A percentile compares a stretch with the other conserved stretches of the same genome.
phyloP scores from a whole-genome alignment of 1,284 basidiomycete species.

The Irpex rosettiformis region DNA sequence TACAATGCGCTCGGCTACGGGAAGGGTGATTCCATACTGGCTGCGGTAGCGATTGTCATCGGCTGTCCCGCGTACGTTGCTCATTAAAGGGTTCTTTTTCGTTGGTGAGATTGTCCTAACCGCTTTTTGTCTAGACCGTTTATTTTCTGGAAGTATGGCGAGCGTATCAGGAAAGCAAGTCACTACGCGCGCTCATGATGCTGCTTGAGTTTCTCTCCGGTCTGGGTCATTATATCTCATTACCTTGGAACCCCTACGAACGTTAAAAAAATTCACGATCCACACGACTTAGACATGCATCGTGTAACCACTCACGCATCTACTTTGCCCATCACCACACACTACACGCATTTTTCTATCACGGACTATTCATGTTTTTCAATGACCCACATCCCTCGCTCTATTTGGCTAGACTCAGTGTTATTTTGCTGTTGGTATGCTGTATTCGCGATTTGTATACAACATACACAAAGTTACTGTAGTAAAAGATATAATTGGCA shows the following conservation, averaged over 20 bases:
- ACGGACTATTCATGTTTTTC: not conserved
- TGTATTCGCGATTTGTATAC: too few species aligned
- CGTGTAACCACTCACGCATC: not conserved
- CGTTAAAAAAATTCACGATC: not conserved
- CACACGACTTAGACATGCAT: not conserved
- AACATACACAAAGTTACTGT: too few species aligned
- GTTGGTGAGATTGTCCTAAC: not conserved
- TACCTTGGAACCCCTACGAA: not conserved
- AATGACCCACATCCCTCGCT: too few species aligned
- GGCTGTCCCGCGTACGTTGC: constrained; percentile 61
- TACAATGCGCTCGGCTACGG: constrained; percentile 61
- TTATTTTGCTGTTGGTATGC: too few species aligned
- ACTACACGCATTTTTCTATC: not conserved
- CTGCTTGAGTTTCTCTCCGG: too few species aligned
- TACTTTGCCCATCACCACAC: not conserved
- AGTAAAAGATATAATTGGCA: too few species aligned
- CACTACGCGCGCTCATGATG: constrained; percentile 19
- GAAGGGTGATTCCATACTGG: constrained; percentile 61
- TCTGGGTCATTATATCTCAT: too few species aligned
- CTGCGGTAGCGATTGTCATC: constrained; percentile 47
- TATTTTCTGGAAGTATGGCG: constrained; percentile 52
- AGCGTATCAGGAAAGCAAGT: constrained; percentile 38
- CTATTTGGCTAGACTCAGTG: too few species aligned
- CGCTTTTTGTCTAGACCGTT: constrained; percentile 36
- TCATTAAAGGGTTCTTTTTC: not conserved